Percentiles rank a stretch among this genome's conserved stretches.
Evolutionary conservation across 208 protist species (phyloP).

Genomic region (Wallacemonas rigidus): DNA sequence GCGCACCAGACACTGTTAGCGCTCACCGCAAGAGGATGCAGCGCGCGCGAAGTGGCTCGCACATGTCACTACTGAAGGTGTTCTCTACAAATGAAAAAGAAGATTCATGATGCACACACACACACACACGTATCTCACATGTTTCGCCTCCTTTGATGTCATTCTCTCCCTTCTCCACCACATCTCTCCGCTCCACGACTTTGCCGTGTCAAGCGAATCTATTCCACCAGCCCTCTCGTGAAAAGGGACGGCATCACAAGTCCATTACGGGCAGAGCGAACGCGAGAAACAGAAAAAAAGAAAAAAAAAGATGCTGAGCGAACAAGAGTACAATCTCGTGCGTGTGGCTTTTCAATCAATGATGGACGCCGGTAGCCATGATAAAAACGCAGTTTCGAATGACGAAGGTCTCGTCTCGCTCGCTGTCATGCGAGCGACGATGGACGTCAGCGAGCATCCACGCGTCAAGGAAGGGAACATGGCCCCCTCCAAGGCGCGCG

Average conservation of each 20-base stretch:
- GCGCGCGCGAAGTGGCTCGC: no score
- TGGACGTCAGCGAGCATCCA: constrained; percentile 69
- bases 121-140: neutral
- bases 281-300: neutral
- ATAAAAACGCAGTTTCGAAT: constrained; percentile 18
- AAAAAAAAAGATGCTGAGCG: constrained; percentile 27
- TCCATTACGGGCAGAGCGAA: no score
- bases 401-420: constrained; percentile 44
- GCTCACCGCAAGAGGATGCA: no score
- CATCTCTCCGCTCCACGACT: no score
- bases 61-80: no score
- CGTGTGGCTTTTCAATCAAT: constrained; percentile 61
- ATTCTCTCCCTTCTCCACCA: no score
- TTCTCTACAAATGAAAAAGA: no score
- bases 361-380: constrained; percentile 20
- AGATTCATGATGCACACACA: constrained; percentile 1
- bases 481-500: constrained; percentile 62
- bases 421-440: constrained; percentile 48
- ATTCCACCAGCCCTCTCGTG: no score
- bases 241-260: neutral
- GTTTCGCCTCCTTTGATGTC: neutral
- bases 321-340: constrained; percentile 31
- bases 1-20: no score
- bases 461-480: constrained; percentile 75
- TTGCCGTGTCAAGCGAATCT: no score